phyloP scores from a whole-genome alignment of 2,329 filamentous ascomycete species.

The Trichophyton rubrum region DNA sequence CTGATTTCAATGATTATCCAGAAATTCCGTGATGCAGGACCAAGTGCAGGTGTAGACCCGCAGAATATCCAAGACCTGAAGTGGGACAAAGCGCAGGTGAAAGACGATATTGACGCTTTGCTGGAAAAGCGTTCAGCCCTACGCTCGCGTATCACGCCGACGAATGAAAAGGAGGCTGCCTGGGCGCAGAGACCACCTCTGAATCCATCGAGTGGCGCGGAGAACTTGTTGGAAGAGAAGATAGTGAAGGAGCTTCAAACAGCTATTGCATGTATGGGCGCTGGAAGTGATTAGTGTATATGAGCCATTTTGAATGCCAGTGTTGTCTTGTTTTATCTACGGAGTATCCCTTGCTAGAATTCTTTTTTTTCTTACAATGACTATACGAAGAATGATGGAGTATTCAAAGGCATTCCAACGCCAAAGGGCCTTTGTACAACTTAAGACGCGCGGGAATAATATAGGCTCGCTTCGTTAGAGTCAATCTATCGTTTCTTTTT shows the following conservation, averaged over 20 bases:
- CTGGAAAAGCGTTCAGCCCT: conserved; percentile 57
- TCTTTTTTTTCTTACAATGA: neutral
- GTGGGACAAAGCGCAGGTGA: conserved; percentile 60
- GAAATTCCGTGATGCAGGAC: conserved; percentile 50
- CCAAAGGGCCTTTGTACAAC: neutral
- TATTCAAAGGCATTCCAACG: neutral
- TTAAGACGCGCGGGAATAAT: neutral
- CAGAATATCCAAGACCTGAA: conserved; percentile 57
- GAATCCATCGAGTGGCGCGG: conserved; percentile 34
- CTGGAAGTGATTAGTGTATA: conserved; percentile 21
- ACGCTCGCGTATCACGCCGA: conserved; percentile 58
- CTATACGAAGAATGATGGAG: neutral
- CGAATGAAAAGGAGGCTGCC: conserved; percentile 59
- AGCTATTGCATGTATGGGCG: conserved; percentile 33
- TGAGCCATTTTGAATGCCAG: conserved; percentile 3
- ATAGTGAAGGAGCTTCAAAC: conserved; percentile 57
- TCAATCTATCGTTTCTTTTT: neutral
- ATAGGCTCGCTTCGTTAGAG: neutral
- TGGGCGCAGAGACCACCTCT: conserved; percentile 37
- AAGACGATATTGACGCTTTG: conserved; percentile 77
- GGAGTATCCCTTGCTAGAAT: neutral
- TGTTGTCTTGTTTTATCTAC: neutral
- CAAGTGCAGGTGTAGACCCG: conserved; percentile 46
- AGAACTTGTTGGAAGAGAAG: conserved; percentile 62
- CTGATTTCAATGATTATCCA: conserved; percentile 62